These are phyloP conservation scores for Cucumis hystrix DNA, from an alignment of 306 rosid species.

Conservation along the genomic window DNA sequence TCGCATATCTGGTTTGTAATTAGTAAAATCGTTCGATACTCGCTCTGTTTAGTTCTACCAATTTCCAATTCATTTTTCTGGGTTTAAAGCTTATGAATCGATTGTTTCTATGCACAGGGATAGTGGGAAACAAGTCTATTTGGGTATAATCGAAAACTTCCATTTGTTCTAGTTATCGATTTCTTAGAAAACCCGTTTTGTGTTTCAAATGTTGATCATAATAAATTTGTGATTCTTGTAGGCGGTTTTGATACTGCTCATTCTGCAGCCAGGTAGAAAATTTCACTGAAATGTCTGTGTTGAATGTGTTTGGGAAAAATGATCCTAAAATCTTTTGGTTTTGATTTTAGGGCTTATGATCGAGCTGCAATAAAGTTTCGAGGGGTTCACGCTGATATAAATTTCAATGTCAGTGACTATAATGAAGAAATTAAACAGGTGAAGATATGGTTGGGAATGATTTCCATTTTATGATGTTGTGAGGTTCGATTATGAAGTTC, in stretches of 20 bases:
- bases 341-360: constrained; percentile 63
- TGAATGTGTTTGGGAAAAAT: neutral
- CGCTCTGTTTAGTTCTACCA: neutral
- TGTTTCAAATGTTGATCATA: neutral
- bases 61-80: neutral
- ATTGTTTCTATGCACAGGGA: constrained; percentile 40
- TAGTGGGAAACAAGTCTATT: constrained; percentile 86
- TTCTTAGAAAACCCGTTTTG: neutral
- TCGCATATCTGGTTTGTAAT: constrained; percentile 76
- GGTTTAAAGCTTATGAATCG: neutral
- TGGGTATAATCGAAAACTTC: constrained; percentile 39
- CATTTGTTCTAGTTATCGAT: neutral
- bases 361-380: constrained; percentile 95
- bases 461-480: neutral
- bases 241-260: constrained; percentile 94
- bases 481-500: neutral
- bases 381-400: constrained; percentile 81
- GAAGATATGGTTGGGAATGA: neutral
- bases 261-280: constrained; percentile 67
- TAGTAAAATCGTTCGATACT: neutral
- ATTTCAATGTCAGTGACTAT: constrained; percentile 64
- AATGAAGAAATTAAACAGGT: constrained; percentile 82
- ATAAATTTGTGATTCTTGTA: constrained; percentile 11
- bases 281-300: neutral
- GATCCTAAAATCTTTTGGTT: neutral